Conservation (phyloP, 2,329 filamentous ascomycete species). For the Stenocarpella maydis region DNA sequence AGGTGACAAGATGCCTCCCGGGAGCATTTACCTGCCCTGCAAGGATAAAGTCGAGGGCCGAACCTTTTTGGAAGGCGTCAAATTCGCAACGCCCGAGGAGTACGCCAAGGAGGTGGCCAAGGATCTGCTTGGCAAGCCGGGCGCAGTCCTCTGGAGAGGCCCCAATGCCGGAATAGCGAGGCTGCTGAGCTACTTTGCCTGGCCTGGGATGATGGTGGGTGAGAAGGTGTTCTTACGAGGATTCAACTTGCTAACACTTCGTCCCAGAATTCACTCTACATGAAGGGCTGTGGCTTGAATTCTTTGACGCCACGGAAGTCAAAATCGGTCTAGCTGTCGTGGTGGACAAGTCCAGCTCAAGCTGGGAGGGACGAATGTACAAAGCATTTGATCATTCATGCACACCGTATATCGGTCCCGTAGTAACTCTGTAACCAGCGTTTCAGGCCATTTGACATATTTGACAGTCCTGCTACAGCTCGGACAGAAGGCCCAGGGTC, state of each 20-base stretch:
- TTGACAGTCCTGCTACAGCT: too few relatives aligned
- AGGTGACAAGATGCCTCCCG: slow-evolving; percentile 8
- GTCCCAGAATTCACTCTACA: not conserved
- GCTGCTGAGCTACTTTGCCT: not conserved
- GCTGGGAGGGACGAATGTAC: too few relatives aligned
- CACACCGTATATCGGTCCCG: too few relatives aligned
- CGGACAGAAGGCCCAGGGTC: too few relatives aligned
- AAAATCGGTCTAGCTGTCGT: not conserved
- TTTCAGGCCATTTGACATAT: too few relatives aligned
- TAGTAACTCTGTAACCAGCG: too few relatives aligned
- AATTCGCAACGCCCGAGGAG: slow-evolving; percentile 11
- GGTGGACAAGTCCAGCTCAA: not conserved
- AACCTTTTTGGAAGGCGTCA: not conserved
- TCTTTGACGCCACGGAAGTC: slow-evolving; percentile 1
- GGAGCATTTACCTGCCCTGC: not conserved
- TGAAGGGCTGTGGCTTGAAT: not conserved
- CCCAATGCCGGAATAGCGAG: not conserved
- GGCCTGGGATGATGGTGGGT: slow-evolving; percentile 8
- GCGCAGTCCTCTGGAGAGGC: not conserved
- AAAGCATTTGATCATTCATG: too few relatives aligned
- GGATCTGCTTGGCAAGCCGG: slow-evolving; percentile 10
- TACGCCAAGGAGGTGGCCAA: not conserved
- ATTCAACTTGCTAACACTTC: not conserved
- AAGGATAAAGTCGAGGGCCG: not conserved
- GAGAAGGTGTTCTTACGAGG: fast-evolving